Percentiles rank a stretch among this genome's conserved stretches.
Evolutionary conservation across 305 asterid species (phyloP).

Genomic region (Fraxinus sp.): DNA sequence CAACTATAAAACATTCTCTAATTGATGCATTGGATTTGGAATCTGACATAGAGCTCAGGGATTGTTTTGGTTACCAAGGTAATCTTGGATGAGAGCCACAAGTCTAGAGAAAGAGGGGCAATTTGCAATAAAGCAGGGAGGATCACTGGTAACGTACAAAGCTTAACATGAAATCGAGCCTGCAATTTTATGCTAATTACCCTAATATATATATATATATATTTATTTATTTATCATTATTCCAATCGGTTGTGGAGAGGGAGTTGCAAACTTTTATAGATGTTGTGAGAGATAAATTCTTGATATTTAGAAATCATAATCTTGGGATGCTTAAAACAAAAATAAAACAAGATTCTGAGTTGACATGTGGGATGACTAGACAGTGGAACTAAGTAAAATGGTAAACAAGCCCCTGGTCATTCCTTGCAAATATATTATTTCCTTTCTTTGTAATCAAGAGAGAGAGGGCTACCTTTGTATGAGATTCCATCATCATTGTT

Average conservation of each 20-base stretch:
- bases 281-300: not conserved
- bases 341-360: not conserved
- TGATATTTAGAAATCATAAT: not conserved
- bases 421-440: not conserved
- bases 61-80: not conserved
- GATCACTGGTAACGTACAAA: not conserved
- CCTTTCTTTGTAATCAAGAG: not conserved
- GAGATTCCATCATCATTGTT: conserved; percentile 87
- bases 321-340: not conserved
- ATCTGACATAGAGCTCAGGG: not conserved
- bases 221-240: not conserved
- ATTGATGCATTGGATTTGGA: not conserved
- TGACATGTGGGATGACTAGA: not conserved
- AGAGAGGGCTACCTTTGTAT: conserved; percentile 44
- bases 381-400: not conserved
- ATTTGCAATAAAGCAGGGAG: not conserved
- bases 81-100: not conserved
- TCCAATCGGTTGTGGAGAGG: not conserved
- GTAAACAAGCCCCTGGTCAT: not conserved
- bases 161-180: not conserved
- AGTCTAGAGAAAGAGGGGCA: not conserved
- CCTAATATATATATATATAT: not conserved
- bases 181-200: not conserved
- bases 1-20: not conserved
- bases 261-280: not conserved